Evolutionary conservation across 257 asterid species (phyloP).

Genomic region (Solanum pimpinellifolium): DNA sequence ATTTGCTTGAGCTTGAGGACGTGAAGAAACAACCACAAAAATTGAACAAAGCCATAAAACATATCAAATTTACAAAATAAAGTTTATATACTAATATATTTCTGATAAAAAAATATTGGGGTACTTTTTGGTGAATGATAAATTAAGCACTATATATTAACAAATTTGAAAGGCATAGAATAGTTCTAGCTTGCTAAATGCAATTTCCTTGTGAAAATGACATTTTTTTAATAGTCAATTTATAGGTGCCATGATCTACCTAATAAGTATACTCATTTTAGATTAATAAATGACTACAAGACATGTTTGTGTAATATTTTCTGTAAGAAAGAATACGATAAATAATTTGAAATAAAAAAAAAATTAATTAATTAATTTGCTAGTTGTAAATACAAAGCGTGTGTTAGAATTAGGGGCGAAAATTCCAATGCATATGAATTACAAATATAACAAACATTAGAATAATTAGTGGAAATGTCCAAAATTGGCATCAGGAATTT

Average conservation of each 20-base stretch:
- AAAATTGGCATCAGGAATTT: neutral
- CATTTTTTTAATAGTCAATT: neutral
- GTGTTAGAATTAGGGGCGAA: neutral
- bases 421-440: neutral
- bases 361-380: neutral
- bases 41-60: neutral
- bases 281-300: neutral
- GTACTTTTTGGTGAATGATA: neutral
- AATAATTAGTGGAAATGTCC: neutral
- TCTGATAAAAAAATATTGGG: neutral
- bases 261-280: neutral
- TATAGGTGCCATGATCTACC: neutral
- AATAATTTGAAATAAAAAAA: fast-evolving
- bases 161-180: neutral
- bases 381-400: neutral
- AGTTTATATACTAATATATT: neutral
- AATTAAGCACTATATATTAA: neutral
- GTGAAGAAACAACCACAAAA: neutral
- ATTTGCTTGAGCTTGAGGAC: neutral
- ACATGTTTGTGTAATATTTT: neutral
- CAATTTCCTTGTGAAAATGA: neutral
- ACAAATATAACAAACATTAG: neutral
- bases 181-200: neutral
- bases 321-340: neutral
- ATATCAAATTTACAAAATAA: neutral